Base-by-base conservation (phyloP, 108 stramenopile genomes). In the Cyclotella sp. region DNA sequence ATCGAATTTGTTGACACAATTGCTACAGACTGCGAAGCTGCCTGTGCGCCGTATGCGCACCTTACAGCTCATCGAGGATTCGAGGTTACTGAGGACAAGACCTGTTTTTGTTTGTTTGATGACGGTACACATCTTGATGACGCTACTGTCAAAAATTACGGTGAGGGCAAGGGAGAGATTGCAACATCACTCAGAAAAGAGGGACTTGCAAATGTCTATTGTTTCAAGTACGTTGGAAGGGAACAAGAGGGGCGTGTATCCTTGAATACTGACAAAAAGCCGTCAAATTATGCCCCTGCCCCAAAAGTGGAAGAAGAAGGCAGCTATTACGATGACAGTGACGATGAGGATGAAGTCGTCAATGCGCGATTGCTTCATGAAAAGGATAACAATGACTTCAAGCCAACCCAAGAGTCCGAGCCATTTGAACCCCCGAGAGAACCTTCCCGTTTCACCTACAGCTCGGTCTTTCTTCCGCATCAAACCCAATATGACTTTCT, bases 401-500 rank as follows among this genome's bases (percentile, higher is more conserved):
- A 61, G 12, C 34, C 60, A 13, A 34, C 60, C 15, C 30, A 61
- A 30, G 8, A 61, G 34, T 39, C 30, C 3, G 34, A 13, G 29
- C 3, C 30, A 61, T 34, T 34, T 34, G 30, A 39, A 39, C 60
- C 19, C 44, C n/a, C 24, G 21, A 45, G 43, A 44, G 16, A 44
- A 21, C 19, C 21, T 46, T 43, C 44, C 21, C 63, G 43, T 6
- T 29, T 21, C 30, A 22, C 49, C 15, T 68, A 68, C 51, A 39
- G 52, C 18, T 60, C 71, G 0, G 12, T 79, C 30, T 85, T 83
- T 62, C 24, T 27, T 9, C 67, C 85, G 13, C 53, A 73, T 45
- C 51, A 76, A 30, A 78, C 75, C 16, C 77, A 83, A 53, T 82
- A 83, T 22, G 82, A 82, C 28, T 18, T 68, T 2, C 28, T 81